Base-by-base conservation (phyloP, 2,329 filamentous ascomycete genomes). In the Fonsecaea erecta region DNA sequence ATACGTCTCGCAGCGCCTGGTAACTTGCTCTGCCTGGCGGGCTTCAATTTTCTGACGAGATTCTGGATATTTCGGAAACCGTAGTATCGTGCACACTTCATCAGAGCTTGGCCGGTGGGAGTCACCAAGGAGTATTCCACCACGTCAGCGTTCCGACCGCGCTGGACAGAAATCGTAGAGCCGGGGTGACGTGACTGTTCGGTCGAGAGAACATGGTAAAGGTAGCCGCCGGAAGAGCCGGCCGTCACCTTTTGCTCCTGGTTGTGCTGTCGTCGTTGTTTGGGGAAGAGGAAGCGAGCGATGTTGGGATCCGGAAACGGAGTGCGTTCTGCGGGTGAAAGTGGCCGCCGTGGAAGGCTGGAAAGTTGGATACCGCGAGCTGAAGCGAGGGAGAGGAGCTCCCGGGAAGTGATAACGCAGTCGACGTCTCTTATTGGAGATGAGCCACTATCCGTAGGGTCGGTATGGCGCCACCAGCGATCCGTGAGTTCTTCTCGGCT, bases 41-140 rank as follows among this genome's bases (percentile, higher is more conserved):
- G 95, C 76, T 96, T 96, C 54, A 99, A 80, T 67, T 90, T 88
- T n/a, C 95, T 88, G 16, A 99, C 95, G 4, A 99, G 86, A 74
- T 99, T 99, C 77, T 98, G 95, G 68, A 99, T 99, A 74, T 99
- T 99, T 59, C 95, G 86, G 82, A 99, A 99, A 5, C 95, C 95
- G 76, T 99, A 99, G 78, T 94, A 99, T 58, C 95, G 88, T 3
- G 94, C 94, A 21, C 92, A 90, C 75, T 87, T 91, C 79, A 96
- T 88, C 1, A 96, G 77, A 2, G 83, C 78, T 67, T 87, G 80
- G 9, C 85, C 84, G 2, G 81, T 57, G 79, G 80, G 14, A 16
- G 86, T 85, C 1, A 85, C 78, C 24, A 97, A 84, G 1, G 84
- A 82, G 75, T 95, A 97, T 73, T 98, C 95, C 30, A 93, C 85